Evolutionary conservation across 2,329 filamentous ascomycete genomes (phyloP).

Genomic region (Arthrobotrys pseudoclavata): DNA sequence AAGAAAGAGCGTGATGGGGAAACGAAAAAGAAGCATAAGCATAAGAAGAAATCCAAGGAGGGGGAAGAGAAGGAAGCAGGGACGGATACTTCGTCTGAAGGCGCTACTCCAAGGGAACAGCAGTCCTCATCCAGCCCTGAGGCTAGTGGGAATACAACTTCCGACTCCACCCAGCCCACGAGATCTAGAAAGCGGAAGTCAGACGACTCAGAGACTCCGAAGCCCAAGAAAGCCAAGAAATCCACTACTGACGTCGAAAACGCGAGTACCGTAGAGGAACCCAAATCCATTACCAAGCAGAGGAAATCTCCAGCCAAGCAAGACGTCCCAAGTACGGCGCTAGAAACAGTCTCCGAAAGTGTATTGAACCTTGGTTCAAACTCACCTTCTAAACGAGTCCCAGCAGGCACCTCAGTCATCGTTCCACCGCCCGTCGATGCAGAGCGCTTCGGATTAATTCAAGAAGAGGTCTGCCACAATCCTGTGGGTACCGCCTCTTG

Average conservation of each 20-base stretch:
- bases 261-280: not conserved
- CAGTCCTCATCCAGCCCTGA: not conserved
- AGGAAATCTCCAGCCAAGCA: constrained; percentile 21
- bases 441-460: constrained; percentile 49
- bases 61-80: constrained; percentile 4
- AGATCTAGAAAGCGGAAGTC: constrained; percentile 19
- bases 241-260: not conserved
- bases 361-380: constrained; percentile 26
- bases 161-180: not conserved
- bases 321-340: not conserved
- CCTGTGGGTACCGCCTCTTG: constrained; percentile 45
- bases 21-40: constrained; percentile 20
- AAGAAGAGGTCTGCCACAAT: constrained; percentile 57
- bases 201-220: constrained; percentile 12
- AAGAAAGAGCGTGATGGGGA: constrained; percentile 29
- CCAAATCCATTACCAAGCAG: constrained; percentile 3
- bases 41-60: constrained; percentile 11
- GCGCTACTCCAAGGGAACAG: not conserved
- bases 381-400: constrained; percentile 45
- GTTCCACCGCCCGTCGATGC: constrained; percentile 50
- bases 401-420: constrained; percentile 55
- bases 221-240: constrained; percentile 26
- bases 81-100: constrained; percentile 4
- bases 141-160: not conserved
- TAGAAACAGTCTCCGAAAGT: constrained; percentile 35